Base-by-base conservation (phyloP, 2,329 filamentous ascomycete genomes). In the Colletotrichum noveboracense region DNA sequence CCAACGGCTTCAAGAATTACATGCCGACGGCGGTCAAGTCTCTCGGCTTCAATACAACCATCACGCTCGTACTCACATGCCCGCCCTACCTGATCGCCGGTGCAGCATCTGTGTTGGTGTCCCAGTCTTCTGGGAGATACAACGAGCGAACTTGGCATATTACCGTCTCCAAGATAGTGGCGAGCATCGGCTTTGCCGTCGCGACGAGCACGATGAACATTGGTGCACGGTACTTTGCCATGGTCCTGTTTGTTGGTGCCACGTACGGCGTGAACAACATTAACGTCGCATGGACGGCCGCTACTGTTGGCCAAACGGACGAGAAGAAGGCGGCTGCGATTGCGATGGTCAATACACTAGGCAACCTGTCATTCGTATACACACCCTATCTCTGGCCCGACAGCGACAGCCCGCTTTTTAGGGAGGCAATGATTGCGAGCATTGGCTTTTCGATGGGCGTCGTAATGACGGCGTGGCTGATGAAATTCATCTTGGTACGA, bases 261-360 rank as follows among this genome's bases (percentile, higher is more conserved):
- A 83, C 85, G 1, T 85, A 84, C 52, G 66, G 68, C 2, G 84
- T 88, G 26, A 88, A 88, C 77, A 85, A 83, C 65, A 83, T 89
- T n/a, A 85, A 86, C 36, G 80, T 88, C 0, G 85, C 84, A 3
- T 89, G 87, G 87, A 82, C 83, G 0, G 80, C 83, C 0, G 80
- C 80, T 1, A 84, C 83, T 0, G 82, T 86, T n/a, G 86, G 86
- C 1, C 87, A 88, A 75, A 87, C 86, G 0, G 83, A 86, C 4
- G 87, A 88, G 78, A 88, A 88, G 79, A 88, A 87, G 76, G 86
- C 87, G 0, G 84, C 84, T 5, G 82, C 85, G 1, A 81, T 88
- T 6, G 85, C 85, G 8, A 78, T 76, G 71, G 52, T 34, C 30
- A 79, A 75, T 16, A 74, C 73, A 1, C 61, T 77, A 14, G 76